Evolutionary conservation across 805 yeast genomes (phyloP), one percentile per base, ranked within the genome.

Genomic region (Brettanomyces naardenensis): DNA sequence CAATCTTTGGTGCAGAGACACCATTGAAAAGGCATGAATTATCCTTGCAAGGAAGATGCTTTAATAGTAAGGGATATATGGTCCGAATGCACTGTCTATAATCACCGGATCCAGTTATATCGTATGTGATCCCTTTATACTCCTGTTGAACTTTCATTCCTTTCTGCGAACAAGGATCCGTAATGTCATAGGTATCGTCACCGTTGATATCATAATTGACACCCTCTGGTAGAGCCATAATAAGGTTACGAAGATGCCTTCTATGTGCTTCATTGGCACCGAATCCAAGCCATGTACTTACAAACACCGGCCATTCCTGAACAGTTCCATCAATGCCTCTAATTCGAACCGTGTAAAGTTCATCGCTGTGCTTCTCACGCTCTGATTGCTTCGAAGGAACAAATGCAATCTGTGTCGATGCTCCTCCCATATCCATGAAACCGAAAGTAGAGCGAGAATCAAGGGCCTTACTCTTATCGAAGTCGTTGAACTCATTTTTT

Each of bases 391-490:
- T 68, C 3, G 78, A 71, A 0, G 97, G 97, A 6, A 84, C 88
- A 68, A 89, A 92, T 6, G 97, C 95, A 18, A 92, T 75, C 54
- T 92, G 98, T 0, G 96, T 87, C 2, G 96, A 87, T 0, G 98
- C 98, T 11, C 98, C 98, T 13, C 98, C 98, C 98, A 92, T 92
- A 58, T 92, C 98, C 90, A 92, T 82, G 50, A 92, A 90, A 4
- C 98, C 98, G 46, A 73, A 80, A 15, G 37, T 34, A 0, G 95
- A 78, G 2, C 58, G 53, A 9, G 54, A 56, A 2, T 44, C 38
- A 7, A 34, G 10, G 13, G 23, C 14, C 22, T 34, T 34, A 10
- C 14, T 13, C 11, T 3, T 10, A 27, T 68, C 67, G 47, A 69
- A 73, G 37, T 69, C 56, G 43, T 79, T 68, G 35, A 84, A 64